A percentile compares a stretch with the other conserved stretches of the same genome.
Conservation (phyloP, 495 filamentous ascomycete genomes). For the Aspergillus heteromorphus region DNA sequence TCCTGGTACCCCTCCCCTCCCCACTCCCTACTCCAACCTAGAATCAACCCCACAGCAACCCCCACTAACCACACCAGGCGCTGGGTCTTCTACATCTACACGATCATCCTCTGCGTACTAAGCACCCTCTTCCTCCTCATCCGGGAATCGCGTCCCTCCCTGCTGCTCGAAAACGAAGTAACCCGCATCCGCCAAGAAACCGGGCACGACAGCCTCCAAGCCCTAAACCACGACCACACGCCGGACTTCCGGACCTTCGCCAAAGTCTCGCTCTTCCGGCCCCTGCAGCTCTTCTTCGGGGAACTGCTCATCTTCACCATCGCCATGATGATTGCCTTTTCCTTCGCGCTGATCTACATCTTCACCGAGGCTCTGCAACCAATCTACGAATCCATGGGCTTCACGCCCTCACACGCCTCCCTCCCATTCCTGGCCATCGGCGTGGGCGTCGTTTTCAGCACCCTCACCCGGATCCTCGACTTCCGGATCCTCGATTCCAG, state of each 20-base stretch:
- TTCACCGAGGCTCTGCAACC: constrained; percentile 13
- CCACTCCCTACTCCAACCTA: too few species aligned
- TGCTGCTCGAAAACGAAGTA: constrained; percentile 27
- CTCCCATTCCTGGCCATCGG: constrained; percentile 37
- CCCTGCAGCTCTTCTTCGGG: constrained; percentile 34
- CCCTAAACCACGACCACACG: constrained; percentile 33
- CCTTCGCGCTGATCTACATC: constrained; percentile 44
- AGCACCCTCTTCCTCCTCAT: constrained; percentile 25
- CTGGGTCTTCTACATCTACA: constrained; percentile 39
- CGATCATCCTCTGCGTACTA: constrained; percentile 25
- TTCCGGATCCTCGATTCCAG: constrained; percentile 11
- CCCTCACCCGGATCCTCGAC: constrained; percentile 32
- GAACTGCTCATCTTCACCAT: constrained; percentile 42
- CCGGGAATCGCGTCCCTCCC: constrained; percentile 36
- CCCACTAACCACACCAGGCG: constrained; percentile 19
- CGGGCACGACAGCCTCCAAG: constrained; percentile 14
- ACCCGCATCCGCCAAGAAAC: constrained; percentile 13
- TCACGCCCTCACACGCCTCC: constrained; percentile 21
- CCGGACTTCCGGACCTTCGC: constrained; percentile 33
- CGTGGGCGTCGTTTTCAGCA: constrained; percentile 25
- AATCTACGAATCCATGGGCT: constrained; percentile 14
- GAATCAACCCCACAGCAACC: too few species aligned
- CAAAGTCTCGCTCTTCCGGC: constrained; percentile 30
- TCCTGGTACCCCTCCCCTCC: constrained; percentile 21
- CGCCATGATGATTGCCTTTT: constrained; percentile 34